A percentile compares a stretch with the other conserved stretches of the same genome.
Evolutionary conservation across 768 basidiomycete species (phyloP).

Genomic region (Leucosporidium scottii): DNA sequence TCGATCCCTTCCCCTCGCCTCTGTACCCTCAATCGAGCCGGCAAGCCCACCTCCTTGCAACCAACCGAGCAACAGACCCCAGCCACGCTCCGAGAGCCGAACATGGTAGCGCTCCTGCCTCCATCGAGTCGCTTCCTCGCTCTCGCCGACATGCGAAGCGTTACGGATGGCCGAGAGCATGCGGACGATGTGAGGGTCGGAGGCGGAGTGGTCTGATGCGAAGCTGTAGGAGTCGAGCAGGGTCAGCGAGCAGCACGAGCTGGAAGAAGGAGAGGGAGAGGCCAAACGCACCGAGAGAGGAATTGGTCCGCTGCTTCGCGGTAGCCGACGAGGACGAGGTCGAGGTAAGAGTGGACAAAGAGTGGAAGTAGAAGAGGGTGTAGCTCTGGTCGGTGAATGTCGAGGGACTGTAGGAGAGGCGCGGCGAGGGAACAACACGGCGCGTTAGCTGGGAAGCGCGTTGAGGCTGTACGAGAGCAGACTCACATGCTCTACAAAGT

Average conservation of each 20-base stretch:
- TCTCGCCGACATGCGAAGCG: conserved; percentile 74
- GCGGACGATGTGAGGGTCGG: conserved; percentile 63
- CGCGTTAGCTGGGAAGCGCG: not conserved
- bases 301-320: conserved; percentile 63
- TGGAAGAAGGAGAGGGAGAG: not conserved
- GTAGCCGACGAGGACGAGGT: conserved; percentile 81
- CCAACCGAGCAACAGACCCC: conserved; percentile 89
- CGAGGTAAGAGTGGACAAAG: conserved; percentile 94
- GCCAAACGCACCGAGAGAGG: conserved; percentile 15
- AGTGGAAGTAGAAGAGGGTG: conserved; percentile 89
- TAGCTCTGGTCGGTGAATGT: conserved; percentile 70
- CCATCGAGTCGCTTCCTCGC: conserved; percentile 74
- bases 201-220: conserved; percentile 43
- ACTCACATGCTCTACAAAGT: conserved; percentile 31
- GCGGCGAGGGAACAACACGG: not conserved
- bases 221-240: conserved; percentile 40
- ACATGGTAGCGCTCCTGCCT: conserved; percentile 84
- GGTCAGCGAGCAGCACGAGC: no score
- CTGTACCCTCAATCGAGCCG: conserved; percentile 23
- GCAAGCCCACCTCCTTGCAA: conserved; percentile 69
- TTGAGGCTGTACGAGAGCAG: not conserved
- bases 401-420: conserved; percentile 27
- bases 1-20: conserved; percentile 70
- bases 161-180: conserved; percentile 72
- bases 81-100: conserved; percentile 82